Base-by-base conservation (phyloP, 2,329 filamentous ascomycete genomes). In the Venturia nashicola region DNA sequence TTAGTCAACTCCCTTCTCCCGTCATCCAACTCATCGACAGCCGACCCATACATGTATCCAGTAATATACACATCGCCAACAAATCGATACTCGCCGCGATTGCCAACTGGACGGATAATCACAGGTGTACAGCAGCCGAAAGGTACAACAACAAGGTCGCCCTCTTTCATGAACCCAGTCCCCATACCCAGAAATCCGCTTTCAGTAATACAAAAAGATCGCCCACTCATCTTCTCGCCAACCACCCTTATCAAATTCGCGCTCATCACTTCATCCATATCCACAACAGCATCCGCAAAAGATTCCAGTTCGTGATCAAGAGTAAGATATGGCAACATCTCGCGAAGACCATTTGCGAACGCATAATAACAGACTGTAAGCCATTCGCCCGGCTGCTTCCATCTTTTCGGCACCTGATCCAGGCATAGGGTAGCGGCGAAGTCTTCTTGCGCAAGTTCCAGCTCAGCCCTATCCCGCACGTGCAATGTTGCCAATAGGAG, bases 31-130 rank as follows among this genome's bases (percentile, higher is more conserved):
- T 66, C 55, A 9, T 70, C 65, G 11, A 75, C 57, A 5, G 74
- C 73, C 61, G 67, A 64, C 0, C 74, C 72, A 34, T 71, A 42
- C 74, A 76, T 76, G 36, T 73, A 75, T 0, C 70, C 69, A 64
- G 75, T 67, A 4, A 76, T 59, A 61, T 75, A 76, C 1, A 69
- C 67, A 59, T 76, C 74, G 0, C 75, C 74, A 1, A 76, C 69
- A 59, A 70, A 73, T 7, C 68, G 65, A 65, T 70, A 73, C 65
- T 70, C 71, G 5, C 65, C 63, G 12, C 63, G 46, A 6, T 46
- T 59, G 18, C 69, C 71, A 14, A 72, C 69, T 0, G 63, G 67
- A 0, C 73, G 68, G 8, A 75, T 66, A 2, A 75, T 48, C 12
- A 75, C 67, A 0, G 73, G 73, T 1, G 75, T 76, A 2, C 62